phyloP scores from a whole-genome alignment of 2,329 filamentous ascomycete genomes.

The Polychaeton citri region DNA sequence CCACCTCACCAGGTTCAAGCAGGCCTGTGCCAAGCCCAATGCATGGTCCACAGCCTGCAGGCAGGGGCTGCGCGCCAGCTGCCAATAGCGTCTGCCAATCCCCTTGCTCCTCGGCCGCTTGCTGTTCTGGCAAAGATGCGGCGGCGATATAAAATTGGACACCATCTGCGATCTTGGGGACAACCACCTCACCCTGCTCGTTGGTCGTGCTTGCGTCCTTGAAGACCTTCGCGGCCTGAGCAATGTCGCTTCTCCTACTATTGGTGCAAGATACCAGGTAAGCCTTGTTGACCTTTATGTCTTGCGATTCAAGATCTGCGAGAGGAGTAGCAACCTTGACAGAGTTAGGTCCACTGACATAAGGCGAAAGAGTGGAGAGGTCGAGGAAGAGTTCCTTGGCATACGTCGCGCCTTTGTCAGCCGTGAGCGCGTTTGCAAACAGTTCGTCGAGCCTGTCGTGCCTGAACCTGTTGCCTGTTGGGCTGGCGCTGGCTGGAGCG shows the following conservation, averaged over 20 bases:
- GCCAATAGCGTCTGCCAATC: slow-evolving; percentile 76
- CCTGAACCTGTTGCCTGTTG: slow-evolving; percentile 48
- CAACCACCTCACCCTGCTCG: slow-evolving; percentile 38
- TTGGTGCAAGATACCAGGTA: slow-evolving; percentile 91
- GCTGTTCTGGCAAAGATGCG: slow-evolving; percentile 66
- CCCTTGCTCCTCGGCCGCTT: slow-evolving; percentile 61
- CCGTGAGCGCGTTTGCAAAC: slow-evolving; percentile 49
- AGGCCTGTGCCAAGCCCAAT: slow-evolving; percentile 75
- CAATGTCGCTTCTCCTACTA: slow-evolving; percentile 65
- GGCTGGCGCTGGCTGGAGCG: slow-evolving; percentile 31
- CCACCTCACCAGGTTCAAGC: slow-evolving; percentile 72
- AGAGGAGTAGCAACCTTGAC: slow-evolving; percentile 79
- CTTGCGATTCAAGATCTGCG: slow-evolving; percentile 53
- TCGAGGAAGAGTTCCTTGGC: slow-evolving; percentile 74
- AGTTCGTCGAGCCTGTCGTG: slow-evolving; percentile 63
- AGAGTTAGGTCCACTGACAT: slow-evolving; percentile 77
- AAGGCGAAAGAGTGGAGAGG: slow-evolving; percentile 70
- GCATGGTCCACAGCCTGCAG: slow-evolving; percentile 68
- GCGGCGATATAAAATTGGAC: slow-evolving; percentile 86
- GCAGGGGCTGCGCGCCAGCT: slow-evolving; percentile 60
- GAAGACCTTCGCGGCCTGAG: slow-evolving; percentile 74
- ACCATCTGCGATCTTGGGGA: slow-evolving; percentile 57
- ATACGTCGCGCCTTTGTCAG: slow-evolving; percentile 67
- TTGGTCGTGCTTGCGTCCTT: slow-evolving; percentile 50
- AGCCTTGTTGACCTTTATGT: slow-evolving; percentile 69